Percentiles rank a stretch among this genome's conserved stretches.
Evolutionary conservation across 805 yeast species (phyloP).

Genomic region (Yamadazyma nakazawae): DNA sequence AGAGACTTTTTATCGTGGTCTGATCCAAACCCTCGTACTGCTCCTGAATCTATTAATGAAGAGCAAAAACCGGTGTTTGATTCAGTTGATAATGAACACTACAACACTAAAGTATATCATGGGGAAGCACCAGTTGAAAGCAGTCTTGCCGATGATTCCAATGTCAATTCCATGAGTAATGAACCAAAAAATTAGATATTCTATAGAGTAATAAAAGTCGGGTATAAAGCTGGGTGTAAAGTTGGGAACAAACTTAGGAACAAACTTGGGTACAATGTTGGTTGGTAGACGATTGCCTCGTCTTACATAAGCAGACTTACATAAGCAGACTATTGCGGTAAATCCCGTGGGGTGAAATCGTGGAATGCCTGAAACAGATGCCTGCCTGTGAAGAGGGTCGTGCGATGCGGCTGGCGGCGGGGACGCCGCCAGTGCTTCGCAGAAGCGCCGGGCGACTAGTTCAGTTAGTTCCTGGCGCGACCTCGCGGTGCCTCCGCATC

Average conservation of each 20-base stretch:
- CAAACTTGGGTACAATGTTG: no score
- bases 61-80: not conserved
- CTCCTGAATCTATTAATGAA: conserved; percentile 2
- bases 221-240: no score
- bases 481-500: not conserved
- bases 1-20: conserved; percentile 75
- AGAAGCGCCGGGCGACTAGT: no score
- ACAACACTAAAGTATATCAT: conserved; percentile 1
- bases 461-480: no score
- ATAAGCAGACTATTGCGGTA: no score
- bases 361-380: not conserved
- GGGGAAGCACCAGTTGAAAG: conserved; percentile 3
- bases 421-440: no score
- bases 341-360: no score
- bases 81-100: not conserved
- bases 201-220: conserved; percentile 4
- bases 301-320: no score
- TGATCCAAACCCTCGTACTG: conserved; percentile 17
- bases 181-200: conserved; percentile 3
- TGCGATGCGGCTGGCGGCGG: not conserved
- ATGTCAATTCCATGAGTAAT: conserved; percentile 5
- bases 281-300: no score
- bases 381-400: no score
- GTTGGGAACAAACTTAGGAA: no score
- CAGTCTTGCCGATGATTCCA: conserved; percentile 1